These are phyloP conservation scores for Quercus alba DNA, from an alignment of 306 rosid species.

Conservation along the genomic window DNA sequence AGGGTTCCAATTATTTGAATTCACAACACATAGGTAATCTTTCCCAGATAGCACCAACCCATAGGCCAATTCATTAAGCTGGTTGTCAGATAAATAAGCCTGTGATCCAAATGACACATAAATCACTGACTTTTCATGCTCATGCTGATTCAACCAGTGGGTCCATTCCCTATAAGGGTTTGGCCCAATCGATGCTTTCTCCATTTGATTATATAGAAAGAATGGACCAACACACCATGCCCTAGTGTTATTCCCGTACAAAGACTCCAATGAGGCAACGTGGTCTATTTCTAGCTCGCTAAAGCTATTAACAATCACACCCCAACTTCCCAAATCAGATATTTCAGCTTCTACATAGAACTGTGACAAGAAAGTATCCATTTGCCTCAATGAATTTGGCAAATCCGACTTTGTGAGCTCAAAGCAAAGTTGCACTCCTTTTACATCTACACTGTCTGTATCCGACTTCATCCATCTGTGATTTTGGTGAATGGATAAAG, in stretches of 20 bases:
- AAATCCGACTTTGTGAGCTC: not conserved
- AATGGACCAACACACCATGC: slow-evolving; percentile 35
- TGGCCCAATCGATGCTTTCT: not conserved
- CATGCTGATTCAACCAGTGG: not conserved
- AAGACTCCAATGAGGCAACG: slow-evolving; percentile 11
- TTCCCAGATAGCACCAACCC: slow-evolving; percentile 29
- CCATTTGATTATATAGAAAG: slow-evolving; percentile 12
- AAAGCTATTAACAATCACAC: slow-evolving; percentile 28
- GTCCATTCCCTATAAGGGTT: not conserved
- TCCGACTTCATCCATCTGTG: not conserved
- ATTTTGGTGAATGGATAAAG: slow-evolving; percentile 6
- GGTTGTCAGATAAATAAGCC: slow-evolving; percentile 15
- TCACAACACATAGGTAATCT: slow-evolving; percentile 26
- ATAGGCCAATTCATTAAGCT: slow-evolving; percentile 29
- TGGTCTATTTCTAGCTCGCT: slow-evolving; percentile 19
- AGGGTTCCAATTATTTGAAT: slow-evolving; percentile 22
- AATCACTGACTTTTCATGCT: slow-evolving; percentile 12
- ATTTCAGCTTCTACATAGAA: slow-evolving; percentile 11
- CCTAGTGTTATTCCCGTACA: slow-evolving; percentile 8
- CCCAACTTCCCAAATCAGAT: slow-evolving; percentile 24
- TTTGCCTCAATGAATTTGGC: slow-evolving; percentile 13
- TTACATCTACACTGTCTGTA: not conserved
- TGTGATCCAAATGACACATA: slow-evolving; percentile 35
- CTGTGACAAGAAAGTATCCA: not conserved
- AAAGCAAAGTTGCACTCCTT: slow-evolving; percentile 15